Evolutionary conservation across 257 asterid species (phyloP).

Genomic region (Ligustrum vulgare): DNA sequence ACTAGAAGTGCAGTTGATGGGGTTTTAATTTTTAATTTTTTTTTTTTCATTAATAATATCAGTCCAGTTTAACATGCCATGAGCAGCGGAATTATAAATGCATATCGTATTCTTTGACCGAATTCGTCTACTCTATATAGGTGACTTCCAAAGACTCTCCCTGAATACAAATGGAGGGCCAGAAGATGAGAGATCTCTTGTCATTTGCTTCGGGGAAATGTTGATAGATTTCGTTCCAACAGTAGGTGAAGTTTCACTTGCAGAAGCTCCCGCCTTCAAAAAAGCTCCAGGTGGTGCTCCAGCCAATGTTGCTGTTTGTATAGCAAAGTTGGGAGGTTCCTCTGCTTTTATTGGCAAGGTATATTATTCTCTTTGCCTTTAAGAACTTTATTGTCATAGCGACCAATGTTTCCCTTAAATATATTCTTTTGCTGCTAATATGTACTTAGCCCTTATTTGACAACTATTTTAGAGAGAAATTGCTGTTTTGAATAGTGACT

Average conservation of each 20-base stretch:
- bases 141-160: constrained; percentile 47
- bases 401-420: background rate
- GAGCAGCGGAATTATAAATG: background rate
- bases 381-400: background rate
- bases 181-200: constrained; percentile 38
- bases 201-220: constrained; percentile 91
- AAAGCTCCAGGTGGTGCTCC: constrained; percentile 96
- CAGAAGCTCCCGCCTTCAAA: constrained; percentile 84
- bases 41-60: background rate
- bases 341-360: constrained; percentile 97
- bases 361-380: constrained; percentile 7
- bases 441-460: background rate
- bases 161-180: constrained; percentile 40
- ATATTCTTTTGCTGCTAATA: background rate
- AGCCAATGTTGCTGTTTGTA: constrained; percentile 89
- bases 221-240: constrained; percentile 94
- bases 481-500: too few species aligned
- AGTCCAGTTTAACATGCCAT: background rate
- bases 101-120: constrained; percentile 18
- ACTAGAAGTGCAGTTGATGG: constrained; percentile 7
- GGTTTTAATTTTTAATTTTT: background rate
- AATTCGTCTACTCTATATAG: constrained; percentile 37
- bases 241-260: constrained; percentile 79
- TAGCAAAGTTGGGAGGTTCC: constrained; percentile 80
- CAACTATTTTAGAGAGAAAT: too few species aligned